Evolutionary conservation across 1,284 basidiomycete species (phyloP).

Genomic region (Cutaneotrichosporon dermatis): DNA sequence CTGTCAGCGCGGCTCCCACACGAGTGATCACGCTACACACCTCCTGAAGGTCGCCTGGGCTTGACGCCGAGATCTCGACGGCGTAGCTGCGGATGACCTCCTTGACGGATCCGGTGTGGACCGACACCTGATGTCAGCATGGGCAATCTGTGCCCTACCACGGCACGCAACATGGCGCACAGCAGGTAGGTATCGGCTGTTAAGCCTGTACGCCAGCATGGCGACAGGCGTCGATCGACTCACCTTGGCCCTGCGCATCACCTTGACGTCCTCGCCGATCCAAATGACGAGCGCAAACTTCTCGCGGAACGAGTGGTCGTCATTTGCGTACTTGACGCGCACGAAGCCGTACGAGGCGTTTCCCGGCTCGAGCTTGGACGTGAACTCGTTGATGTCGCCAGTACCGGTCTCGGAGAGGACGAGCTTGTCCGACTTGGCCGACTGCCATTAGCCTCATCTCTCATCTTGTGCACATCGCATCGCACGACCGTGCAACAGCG

Average conservation of each 20-base stretch:
- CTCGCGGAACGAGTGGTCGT: constrained; percentile 67
- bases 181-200: too few species aligned
- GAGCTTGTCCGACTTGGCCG: constrained; percentile 78
- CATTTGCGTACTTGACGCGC: constrained; percentile 74
- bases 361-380: constrained; percentile 64
- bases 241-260: constrained; percentile 87
- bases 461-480: neutral
- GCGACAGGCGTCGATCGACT: constrained; percentile 24
- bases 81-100: constrained; percentile 69
- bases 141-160: too few species aligned
- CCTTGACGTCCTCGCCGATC: constrained; percentile 78
- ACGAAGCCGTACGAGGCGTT: constrained; percentile 78
- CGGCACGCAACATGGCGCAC: too few species aligned
- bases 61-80: constrained; percentile 76
- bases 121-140: constrained; percentile 63
- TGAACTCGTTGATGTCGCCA: constrained; percentile 71
- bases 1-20: neutral
- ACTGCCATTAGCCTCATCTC: constrained; percentile 46
- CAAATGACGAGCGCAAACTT: constrained; percentile 86
- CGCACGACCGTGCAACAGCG: neutral
- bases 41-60: constrained; percentile 75
- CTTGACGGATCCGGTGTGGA: constrained; percentile 82
- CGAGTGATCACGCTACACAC: constrained; percentile 30
- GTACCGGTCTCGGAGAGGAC: constrained; percentile 68
- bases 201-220: too few species aligned